Evolutionary conservation across 23 red algal species (phyloP).

Genomic region (Gracilaria domingensis): DNA sequence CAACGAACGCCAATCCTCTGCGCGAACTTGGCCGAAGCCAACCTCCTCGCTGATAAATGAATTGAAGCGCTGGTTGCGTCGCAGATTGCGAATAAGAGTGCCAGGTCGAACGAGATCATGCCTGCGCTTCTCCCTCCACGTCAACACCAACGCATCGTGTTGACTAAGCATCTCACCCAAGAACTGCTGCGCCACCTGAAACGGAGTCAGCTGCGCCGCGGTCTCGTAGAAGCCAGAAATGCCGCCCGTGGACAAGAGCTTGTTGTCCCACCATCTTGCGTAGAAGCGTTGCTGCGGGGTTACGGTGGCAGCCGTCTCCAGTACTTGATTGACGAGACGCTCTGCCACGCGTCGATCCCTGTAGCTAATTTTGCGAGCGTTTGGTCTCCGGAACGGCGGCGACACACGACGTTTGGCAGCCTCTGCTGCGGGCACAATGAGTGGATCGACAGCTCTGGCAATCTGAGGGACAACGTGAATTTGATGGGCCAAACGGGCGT

Average conservation of each 20-base stretch:
- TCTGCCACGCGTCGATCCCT: background rate
- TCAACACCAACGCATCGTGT: conserved; percentile 48
- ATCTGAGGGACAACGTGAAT: conserved; percentile 51
- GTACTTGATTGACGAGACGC: background rate
- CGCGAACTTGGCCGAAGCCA: conserved; percentile 17
- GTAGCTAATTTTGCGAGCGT: background rate
- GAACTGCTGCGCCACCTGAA: conserved; percentile 44
- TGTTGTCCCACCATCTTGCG: conserved; percentile 62
- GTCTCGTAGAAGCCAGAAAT: conserved; percentile 37
- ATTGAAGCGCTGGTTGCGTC: background rate
- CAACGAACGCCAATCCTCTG: conserved; percentile 30
- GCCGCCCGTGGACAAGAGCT: conserved; percentile 35
- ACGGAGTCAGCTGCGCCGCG: background rate
- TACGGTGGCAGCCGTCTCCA: background rate
- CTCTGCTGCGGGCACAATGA: conserved; percentile 10
- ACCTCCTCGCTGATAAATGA: conserved; percentile 27
- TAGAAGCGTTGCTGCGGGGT: conserved; percentile 32
- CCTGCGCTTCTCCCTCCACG: conserved; percentile 53
- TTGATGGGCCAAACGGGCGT: conserved; percentile 25
- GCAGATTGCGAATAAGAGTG: background rate
- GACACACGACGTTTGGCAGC: background rate
- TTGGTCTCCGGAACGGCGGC: conserved; percentile 11
- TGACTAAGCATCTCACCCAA: conserved; percentile 46
- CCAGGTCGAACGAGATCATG: conserved; percentile 48
- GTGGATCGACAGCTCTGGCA: background rate